phyloP scores from a whole-genome alignment of 108 stramenopile genomes.

The Mediolabrus comicus region DNA sequence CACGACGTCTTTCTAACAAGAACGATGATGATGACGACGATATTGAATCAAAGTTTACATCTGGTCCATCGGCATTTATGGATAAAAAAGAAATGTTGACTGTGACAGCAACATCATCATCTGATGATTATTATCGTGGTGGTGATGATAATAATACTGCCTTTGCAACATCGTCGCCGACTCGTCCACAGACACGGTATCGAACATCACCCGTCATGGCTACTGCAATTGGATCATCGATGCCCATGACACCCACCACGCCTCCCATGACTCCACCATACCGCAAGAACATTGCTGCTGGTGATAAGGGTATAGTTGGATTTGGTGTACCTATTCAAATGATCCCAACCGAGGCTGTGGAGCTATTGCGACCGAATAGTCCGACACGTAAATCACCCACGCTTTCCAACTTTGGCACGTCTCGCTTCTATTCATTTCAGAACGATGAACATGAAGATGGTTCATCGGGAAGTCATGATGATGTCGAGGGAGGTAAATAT shows the following conservation, averaged over 20 bases:
- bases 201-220: conserved; percentile 4
- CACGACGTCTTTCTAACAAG: background rate
- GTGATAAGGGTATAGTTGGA: background rate
- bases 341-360: conserved; percentile 22
- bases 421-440: conserved; percentile 37
- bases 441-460: conserved; percentile 6
- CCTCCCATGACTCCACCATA: background rate
- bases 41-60: background rate
- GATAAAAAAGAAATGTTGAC: no score
- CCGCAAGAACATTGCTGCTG: background rate
- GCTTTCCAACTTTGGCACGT: conserved; percentile 11
- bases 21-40: background rate
- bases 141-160: no score
- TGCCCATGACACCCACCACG: conserved; percentile 3
- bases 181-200: background rate
- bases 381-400: background rate
- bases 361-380: conserved; percentile 9
- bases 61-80: background rate
- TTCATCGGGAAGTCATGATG: background rate
- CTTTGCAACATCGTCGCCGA: background rate
- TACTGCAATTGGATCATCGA: background rate
- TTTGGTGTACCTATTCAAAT: conserved; percentile 24
- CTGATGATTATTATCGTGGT: no score
- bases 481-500: conserved; percentile 2
- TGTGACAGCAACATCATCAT: no score